Evolutionary conservation across 2,329 filamentous ascomycete species (phyloP), one percentile per base, ranked within the genome.

Genomic region (Colletotrichum sp.): DNA sequence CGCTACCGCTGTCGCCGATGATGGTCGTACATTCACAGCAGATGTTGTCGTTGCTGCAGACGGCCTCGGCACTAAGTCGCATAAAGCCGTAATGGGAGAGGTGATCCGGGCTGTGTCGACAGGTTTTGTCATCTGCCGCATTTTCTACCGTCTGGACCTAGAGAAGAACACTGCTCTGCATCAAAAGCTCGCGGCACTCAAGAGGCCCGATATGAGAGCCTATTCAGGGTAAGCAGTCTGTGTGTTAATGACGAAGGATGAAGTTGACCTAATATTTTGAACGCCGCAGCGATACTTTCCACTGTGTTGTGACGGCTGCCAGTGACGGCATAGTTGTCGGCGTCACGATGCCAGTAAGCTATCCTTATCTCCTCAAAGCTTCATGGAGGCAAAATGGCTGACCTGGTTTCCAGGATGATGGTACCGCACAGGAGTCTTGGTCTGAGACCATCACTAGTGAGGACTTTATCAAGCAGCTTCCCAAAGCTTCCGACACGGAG

Each of bases 31-130:
- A 16, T 52, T 57, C 1, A 66, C 44, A 4, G 60, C 28, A 2
- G 69, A 71, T 24, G 44, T 66, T 26, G 69, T 71, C 15, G 69
- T 71, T 66, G 69, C 69, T 57, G 69, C 69, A 1, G 69, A 71
- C 8, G 69, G 69, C 8, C 60, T 71, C 1, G 69, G 69, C 21
- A 66, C 69, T 2, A 66, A 66, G 62, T 71, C 69, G 13, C 69
- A 71, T 18, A 66, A 71, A 16, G 62, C 30, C 8, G 32, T 66
- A 1, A 57, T 66, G 44, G 60, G 60, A 39, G 60, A 71, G 16
- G 39, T 62, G 18, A 59, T 71, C 30, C 60, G 69, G 28, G 69
- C 69, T 8, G 69, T 71, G 10, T 44, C 69, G 6, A 71, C 69
- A 4, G 69, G 69, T 2, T 71, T 71, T 3, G 69, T 66, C 5